A percentile compares a stretch with the other conserved stretches of the same genome.
These are phyloP conservation scores for Fraxinus sp. DNA, from an alignment of 305 asterid genomes.

Conservation along the genomic window DNA sequence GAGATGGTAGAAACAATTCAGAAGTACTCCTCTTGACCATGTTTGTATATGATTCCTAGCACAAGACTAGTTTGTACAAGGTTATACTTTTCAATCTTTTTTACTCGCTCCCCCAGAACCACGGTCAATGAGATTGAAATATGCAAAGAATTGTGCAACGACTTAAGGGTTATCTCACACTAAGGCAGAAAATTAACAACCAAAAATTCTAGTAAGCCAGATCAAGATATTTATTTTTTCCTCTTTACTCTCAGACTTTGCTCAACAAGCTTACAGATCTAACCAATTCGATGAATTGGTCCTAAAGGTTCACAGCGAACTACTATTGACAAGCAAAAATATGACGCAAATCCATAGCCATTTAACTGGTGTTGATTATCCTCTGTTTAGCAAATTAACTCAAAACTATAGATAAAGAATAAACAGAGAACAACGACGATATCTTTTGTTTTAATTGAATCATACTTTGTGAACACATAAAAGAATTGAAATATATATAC, in stretches of 20 bases:
- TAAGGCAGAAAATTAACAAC: neutral
- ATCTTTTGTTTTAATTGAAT: neutral
- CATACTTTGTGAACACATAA: neutral
- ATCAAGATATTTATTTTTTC: neutral
- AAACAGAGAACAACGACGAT: neutral
- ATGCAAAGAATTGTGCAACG: neutral
- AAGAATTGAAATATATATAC: slow-evolving; percentile 30
- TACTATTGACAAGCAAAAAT: neutral
- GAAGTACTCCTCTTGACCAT: neutral
- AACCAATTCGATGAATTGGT: neutral
- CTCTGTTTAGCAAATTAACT: neutral
- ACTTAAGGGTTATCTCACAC: neutral
- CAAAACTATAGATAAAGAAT: neutral
- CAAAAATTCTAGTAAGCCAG: neutral
- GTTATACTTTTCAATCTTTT: neutral
- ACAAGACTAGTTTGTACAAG: neutral
- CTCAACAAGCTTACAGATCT: neutral
- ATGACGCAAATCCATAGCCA: neutral
- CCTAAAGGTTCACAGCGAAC: neutral
- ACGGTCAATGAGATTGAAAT: neutral
- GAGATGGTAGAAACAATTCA: neutral
- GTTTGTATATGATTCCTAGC: neutral
- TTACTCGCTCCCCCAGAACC: neutral
- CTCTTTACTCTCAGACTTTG: neutral
- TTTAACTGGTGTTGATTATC: neutral